These are phyloP conservation scores for Aspergillus niger DNA, from an alignment of 2,329 filamentous ascomycete species.

Conservation along the genomic window DNA sequence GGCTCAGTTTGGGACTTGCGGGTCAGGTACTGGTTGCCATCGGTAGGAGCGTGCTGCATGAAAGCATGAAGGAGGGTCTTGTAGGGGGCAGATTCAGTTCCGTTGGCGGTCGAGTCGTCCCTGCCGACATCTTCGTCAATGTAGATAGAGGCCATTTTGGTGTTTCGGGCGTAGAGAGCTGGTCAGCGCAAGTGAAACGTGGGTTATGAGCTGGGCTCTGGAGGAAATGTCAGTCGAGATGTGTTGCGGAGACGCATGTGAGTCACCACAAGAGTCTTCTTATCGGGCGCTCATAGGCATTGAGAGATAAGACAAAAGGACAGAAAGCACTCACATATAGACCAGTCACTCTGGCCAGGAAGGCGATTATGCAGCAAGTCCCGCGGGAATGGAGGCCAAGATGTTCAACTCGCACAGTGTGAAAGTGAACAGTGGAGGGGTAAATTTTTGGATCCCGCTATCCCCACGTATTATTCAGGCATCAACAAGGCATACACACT, in stretches of 20 bases:
- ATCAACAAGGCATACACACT: constrained; percentile 3
- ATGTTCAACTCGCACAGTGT: constrained; percentile 18
- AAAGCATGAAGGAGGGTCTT: constrained; percentile 79
- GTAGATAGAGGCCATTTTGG: constrained; percentile 58
- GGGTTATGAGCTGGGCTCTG: not conserved
- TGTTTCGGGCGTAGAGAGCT: not conserved
- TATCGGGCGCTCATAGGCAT: constrained; percentile 5
- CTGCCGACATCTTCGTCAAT: constrained; percentile 78
- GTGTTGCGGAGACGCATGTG: constrained; percentile 1
- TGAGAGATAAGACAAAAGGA: not conserved
- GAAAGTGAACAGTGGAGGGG: constrained; percentile 29
- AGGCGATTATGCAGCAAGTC: constrained; percentile 7
- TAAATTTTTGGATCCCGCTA: constrained; percentile 33
- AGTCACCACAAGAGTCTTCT: constrained; percentile 1
- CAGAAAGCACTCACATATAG: not conserved
- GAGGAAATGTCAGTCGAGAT: not conserved
- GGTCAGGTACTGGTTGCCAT: constrained; percentile 65
- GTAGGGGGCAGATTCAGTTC: constrained; percentile 73
- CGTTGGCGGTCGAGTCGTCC: constrained; percentile 67
- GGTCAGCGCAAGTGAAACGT: not conserved
- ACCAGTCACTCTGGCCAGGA: constrained; percentile 1
- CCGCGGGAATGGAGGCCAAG: constrained; percentile 12
- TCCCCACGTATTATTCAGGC: constrained; percentile 34
- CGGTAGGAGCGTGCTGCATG: constrained; percentile 65
- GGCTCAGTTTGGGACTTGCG: constrained; percentile 67